These are phyloP conservation scores for Fusarium sp. DNA, from an alignment of 2,329 filamentous ascomycete species.

Conservation along the genomic window DNA sequence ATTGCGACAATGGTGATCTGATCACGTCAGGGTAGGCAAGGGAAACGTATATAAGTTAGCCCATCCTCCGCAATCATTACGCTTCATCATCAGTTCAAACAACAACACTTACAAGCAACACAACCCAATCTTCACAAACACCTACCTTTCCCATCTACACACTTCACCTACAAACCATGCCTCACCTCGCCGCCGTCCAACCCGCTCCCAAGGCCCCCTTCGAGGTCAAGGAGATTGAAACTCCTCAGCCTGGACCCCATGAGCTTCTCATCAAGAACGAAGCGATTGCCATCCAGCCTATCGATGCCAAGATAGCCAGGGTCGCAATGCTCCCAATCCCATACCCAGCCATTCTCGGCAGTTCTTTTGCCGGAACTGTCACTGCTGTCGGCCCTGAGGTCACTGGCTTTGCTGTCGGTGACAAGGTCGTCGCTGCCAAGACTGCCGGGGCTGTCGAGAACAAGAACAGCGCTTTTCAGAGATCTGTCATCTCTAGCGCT, in stretches of 20 bases:
- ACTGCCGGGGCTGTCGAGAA: conserved; percentile 25
- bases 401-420: conserved; percentile 20
- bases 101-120: neutral
- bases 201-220: conserved; percentile 30
- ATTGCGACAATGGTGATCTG: neutral
- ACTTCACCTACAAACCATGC: conserved; percentile 2
- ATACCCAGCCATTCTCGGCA: conserved; percentile 29
- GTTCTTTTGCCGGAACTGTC: conserved; percentile 31
- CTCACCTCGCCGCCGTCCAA: conserved; percentile 28
- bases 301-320: conserved; percentile 35
- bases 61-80: neutral
- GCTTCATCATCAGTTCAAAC: neutral
- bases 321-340: conserved; percentile 32
- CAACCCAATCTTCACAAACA: neutral
- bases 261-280: conserved; percentile 35
- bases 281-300: conserved; percentile 30
- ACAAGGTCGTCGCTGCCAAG: conserved; percentile 31
- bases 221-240: conserved; percentile 23
- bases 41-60: neutral
- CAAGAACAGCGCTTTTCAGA: conserved; percentile 34
- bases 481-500: conserved; percentile 13
- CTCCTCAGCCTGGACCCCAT: conserved; percentile 27
- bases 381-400: conserved; percentile 15
- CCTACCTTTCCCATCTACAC: neutral
- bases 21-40: neutral